These are phyloP conservation scores for Pseudopyrenochaeta lycopersici DNA, from an alignment of 2,329 filamentous ascomycete species.

Conservation along the genomic window DNA sequence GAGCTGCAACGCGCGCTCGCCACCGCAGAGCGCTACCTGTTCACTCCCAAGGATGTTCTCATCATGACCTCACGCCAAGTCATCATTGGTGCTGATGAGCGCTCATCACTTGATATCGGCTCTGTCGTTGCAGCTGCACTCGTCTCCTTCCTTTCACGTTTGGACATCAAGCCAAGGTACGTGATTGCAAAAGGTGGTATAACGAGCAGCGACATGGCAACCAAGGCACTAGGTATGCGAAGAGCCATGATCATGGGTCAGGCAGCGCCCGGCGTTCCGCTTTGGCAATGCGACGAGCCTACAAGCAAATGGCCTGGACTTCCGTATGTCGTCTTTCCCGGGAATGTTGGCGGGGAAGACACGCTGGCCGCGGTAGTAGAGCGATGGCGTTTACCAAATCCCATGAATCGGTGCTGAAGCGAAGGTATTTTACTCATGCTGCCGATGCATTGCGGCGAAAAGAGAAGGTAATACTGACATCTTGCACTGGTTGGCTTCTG, in stretches of 20 bases:
- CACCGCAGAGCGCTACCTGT: constrained; percentile 41
- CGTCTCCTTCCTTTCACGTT: constrained; percentile 58
- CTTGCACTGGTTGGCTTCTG: not conserved
- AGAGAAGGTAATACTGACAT: not conserved
- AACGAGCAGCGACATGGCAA: constrained; percentile 67
- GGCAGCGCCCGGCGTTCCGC: constrained; percentile 65
- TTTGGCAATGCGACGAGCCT: constrained; percentile 67
- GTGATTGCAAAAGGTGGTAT: constrained; percentile 69
- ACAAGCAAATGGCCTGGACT: constrained; percentile 61
- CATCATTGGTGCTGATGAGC: constrained; percentile 59
- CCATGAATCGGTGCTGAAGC: constrained; percentile 20
- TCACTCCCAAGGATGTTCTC: constrained; percentile 61
- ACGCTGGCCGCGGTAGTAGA: constrained; percentile 18
- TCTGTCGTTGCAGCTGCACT: constrained; percentile 61
- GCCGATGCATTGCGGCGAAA: not conserved
- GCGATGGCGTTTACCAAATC: constrained; percentile 17
- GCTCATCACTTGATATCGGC: constrained; percentile 64
- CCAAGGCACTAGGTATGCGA: constrained; percentile 64
- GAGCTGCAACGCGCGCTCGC: constrained; percentile 50
- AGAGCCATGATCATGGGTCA: constrained; percentile 65
- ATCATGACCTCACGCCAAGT: constrained; percentile 68
- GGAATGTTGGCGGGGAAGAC: constrained; percentile 61
- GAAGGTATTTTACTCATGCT: not conserved
- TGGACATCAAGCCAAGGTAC: constrained; percentile 63
- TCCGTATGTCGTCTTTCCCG: constrained; percentile 67